Base-by-base conservation (phyloP, 2,329 filamentous ascomycete species). In the Ilyonectria mors-panacis region DNA sequence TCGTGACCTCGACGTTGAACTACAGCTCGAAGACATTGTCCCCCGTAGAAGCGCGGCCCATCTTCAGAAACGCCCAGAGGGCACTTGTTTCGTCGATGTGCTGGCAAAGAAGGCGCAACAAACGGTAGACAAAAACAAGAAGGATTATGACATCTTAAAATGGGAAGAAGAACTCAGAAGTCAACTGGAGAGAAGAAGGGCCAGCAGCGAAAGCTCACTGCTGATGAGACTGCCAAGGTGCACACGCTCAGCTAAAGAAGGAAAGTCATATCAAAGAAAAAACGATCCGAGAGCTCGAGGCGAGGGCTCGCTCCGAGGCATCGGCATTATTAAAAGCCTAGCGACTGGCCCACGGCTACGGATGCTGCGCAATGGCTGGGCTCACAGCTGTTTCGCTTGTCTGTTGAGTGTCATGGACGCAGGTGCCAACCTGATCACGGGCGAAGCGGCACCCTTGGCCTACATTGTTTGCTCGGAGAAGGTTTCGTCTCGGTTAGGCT, bases 121-220 rank as follows among this genome's bases (percentile, higher is more conserved):
- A 67, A 84, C 86, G 42, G 83, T 92, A 2, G 92, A 94, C 81
- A 98, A 97, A 82, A 97, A 94, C 75, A 92, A 90, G 55, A 98
- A 97, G 79, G 96, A 98, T 78, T 97, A 98, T 75, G 94, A 99
- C 74, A 97, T 94, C 1, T 82, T 98, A 45, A 98, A 97, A 81
- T 99, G 97, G 96, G 96, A 99, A 81, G 93, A 95, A 78, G 96
- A 99, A 70, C 86, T 99, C 8, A 88, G 95, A 64, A 87, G 90
- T 44, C 94, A 98, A 75, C 82, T 99, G 45, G 94, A 95, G n/a
- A 88, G 78, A 99, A 98, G 85, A 97, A 95, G 80, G 95, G 95
- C 1, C 89, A 93, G 67, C 90, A 94, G 74, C 95, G 94, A 83
- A 99, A 98, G 81, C 89, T 98, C 10, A 96, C 94, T 0, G 83